Evolutionary conservation across 306 rosid species (phyloP).

Genomic region (Cyclanthera cordifolia): DNA sequence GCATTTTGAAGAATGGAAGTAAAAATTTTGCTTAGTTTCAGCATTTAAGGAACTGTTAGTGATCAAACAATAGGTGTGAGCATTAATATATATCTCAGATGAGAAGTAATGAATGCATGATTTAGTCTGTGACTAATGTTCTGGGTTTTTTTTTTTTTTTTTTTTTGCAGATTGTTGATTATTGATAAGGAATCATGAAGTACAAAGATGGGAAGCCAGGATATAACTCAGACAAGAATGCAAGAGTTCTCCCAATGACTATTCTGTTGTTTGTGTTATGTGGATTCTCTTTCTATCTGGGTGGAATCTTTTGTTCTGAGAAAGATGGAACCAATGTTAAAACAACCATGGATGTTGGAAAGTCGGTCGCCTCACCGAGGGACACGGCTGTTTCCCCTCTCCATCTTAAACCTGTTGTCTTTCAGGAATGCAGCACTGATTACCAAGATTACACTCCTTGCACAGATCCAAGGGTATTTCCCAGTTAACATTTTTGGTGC

Average conservation of each 20-base stretch:
- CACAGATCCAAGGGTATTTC: constrained; percentile 87
- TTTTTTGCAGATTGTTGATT: constrained; percentile 8
- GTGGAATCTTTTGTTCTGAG: constrained; percentile 59
- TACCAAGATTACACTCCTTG: constrained; percentile 94
- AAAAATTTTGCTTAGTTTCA: not conserved
- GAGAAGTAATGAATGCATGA: not conserved
- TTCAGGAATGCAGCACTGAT: constrained; percentile 55
- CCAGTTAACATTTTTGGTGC: not conserved
- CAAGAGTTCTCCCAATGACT: constrained; percentile 37
- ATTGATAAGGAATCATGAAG: constrained; percentile 49
- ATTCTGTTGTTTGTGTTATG: constrained; percentile 46
- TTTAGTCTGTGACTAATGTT: not conserved
- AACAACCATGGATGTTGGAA: constrained; percentile 23
- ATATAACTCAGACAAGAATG: constrained; percentile 35
- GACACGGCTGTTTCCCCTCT: constrained; percentile 35
- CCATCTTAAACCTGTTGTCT: constrained; percentile 32
- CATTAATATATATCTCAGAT: too few species aligned
- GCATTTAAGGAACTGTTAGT: not conserved
- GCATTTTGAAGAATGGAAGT: not conserved
- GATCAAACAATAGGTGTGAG: too few species aligned
- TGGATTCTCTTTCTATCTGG: constrained; percentile 75
- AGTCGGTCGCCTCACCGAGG: constrained; percentile 29
- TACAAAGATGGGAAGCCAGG: constrained; percentile 80
- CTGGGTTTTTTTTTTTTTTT: constrained; percentile 9
- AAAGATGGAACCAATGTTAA: constrained; percentile 23